Evolutionary conservation across 345 rosid species (phyloP).

Genomic region (Ailanthus altissimus): DNA sequence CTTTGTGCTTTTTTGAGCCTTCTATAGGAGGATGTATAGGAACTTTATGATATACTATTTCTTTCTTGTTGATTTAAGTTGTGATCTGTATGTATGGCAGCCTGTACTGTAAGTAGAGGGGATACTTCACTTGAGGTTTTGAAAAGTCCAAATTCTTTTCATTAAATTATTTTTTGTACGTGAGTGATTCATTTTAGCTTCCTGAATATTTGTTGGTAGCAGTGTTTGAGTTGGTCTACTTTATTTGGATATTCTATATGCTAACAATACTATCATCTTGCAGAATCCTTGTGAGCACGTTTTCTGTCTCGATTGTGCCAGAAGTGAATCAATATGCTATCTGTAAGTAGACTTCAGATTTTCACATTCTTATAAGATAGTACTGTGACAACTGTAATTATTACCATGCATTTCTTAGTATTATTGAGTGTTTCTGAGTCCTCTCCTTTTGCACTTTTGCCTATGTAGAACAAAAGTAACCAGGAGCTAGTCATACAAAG

Average conservation of each 20-base stretch:
- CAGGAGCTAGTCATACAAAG: neutral
- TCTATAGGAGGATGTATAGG: neutral
- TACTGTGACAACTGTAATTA: neutral
- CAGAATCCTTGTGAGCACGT: conserved; percentile 98
- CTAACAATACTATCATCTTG: conserved; percentile 28
- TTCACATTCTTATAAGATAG: neutral
- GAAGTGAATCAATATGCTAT: conserved; percentile 93
- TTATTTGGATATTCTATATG: neutral
- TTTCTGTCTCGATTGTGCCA: conserved; percentile 91
- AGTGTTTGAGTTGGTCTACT: conserved; percentile 7
- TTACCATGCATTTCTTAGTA: neutral
- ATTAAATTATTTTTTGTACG: neutral
- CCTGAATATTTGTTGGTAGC: neutral
- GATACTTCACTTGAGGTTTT: neutral
- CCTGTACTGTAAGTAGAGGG: neutral
- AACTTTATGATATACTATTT: neutral
- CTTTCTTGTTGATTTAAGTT: conserved; percentile 1
- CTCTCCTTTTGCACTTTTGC: neutral
- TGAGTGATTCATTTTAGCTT: neutral
- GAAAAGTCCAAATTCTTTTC: neutral
- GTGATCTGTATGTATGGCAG: neutral
- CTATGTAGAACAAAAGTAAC: neutral
- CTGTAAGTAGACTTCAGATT: conserved; percentile 56
- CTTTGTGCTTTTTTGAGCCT: neutral
- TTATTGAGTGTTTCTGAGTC: neutral